Evolutionary conservation across 495 filamentous ascomycete species (phyloP).

Genomic region (Tuber umbilicatum): DNA sequence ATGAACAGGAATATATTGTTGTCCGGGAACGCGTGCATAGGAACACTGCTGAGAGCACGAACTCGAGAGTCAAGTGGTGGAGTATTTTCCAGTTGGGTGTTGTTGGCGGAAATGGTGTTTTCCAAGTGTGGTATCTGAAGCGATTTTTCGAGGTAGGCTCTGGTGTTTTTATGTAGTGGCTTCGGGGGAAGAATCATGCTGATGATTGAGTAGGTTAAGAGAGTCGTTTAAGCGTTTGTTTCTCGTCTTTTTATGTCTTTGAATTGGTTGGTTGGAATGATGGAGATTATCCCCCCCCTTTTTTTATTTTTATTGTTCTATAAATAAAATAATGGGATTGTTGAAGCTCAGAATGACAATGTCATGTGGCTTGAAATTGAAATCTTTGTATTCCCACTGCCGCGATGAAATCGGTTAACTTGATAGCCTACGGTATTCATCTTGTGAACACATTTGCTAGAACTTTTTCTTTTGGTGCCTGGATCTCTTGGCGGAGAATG

Average conservation of each 20-base stretch:
- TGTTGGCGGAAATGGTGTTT: conserved; percentile 82
- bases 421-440: background rate
- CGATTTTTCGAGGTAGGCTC: conserved; percentile 85
- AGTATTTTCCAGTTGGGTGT: conserved; percentile 92
- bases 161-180: background rate
- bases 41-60: conserved; percentile 98
- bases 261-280: background rate
- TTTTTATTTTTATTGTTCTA: background rate
- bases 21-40: conserved; percentile 89
- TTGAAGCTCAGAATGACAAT: conserved; percentile 9
- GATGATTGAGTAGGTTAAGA: conserved; percentile 39
- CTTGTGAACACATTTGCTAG: background rate
- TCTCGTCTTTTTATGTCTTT: conserved; percentile 7
- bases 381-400: background rate
- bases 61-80: conserved; percentile 98
- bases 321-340: conserved; percentile 25
- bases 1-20: conserved; percentile 96
- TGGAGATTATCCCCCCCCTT: background rate
- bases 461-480: background rate
- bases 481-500: background rate
- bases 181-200: conserved; percentile 7
- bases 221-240: conserved; percentile 37
- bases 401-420: background rate
- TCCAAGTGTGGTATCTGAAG: conserved; percentile 99
- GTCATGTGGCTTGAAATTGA: background rate